Conservation (phyloP, 73 alveolate species). For the Tetrahymena borealis region DNA sequence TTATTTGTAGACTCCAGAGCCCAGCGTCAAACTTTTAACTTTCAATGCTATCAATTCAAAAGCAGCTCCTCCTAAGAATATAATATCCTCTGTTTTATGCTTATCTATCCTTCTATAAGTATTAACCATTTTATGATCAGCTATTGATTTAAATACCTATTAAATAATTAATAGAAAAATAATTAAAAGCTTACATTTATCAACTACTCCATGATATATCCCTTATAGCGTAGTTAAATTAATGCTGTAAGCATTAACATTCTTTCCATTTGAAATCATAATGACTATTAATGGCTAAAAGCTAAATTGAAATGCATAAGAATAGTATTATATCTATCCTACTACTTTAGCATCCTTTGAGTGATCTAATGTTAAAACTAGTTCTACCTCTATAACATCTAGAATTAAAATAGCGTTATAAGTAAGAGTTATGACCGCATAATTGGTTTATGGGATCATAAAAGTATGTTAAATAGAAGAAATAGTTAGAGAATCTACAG, state of each 20-base stretch:
- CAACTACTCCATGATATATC: background rate
- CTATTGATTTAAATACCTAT: no score
- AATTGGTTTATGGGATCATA: background rate
- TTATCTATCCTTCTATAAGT: background rate
- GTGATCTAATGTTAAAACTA: background rate
- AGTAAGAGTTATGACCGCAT: background rate
- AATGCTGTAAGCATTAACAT: background rate
- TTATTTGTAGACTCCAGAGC: no score
- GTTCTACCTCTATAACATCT: background rate
- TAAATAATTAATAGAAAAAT: background rate
- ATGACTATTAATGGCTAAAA: background rate
- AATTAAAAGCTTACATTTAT: background rate
- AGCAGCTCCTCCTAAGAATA: background rate
- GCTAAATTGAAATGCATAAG: background rate
- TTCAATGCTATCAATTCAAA: background rate
- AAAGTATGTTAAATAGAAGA: background rate
- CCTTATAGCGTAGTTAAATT: background rate
- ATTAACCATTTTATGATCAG: background rate
- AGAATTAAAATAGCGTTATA: background rate
- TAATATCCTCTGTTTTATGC: background rate
- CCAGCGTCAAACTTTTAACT: no score
- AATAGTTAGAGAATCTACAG: background rate
- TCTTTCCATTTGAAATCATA: background rate
- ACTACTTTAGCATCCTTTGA: background rate
- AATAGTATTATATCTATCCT: background rate